Evolutionary conservation across 371 early-diverging fungal species (phyloP), one percentile per base, ranked within the genome.

Genomic region (Sporodiniella umbellata): DNA sequence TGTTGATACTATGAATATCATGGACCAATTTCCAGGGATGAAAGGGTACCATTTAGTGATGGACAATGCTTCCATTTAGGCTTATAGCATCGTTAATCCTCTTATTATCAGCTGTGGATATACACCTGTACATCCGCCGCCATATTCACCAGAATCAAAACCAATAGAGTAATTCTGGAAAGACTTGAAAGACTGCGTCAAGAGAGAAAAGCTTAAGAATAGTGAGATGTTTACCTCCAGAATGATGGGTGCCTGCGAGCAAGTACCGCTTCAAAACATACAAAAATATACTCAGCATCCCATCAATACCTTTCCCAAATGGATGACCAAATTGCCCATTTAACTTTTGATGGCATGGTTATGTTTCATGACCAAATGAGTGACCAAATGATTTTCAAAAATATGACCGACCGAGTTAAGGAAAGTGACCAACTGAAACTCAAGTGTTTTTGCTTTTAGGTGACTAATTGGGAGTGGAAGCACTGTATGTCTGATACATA

Each of bases 1-100:
- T 22, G 44, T 10, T 23, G 56, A 38, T 18, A 55, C 50, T 18
- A 49, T 55, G 49, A 50, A 55, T 49, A 55, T 55, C 31, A 55
- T 55, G 56, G 45, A 55, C 17, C 24, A 42, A 19, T 47, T 54
- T 43, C 48, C 54, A 23, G 44, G 43, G 8, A 48, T 54, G 48
- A 47, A 33, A 42, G 48, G 42, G n/a, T 47, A 22, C 40, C 25
- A 37, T 30, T 22, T 48, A 21, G 48, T 48, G 15, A 54, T 48
- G 48, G 43, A 54, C 43, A 47, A 48, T 43, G 48, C 54, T 47
- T 47, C 43, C 1, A 48, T 43, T 35, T 42, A 53, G 35, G 30
- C 10, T 28, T 10, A 22, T 47, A 35, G 8, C 47, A 33, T 47
- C 33, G 33, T 24, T 35, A 23, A 47, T 33, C 23, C 37, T 35